phyloP scores from a whole-genome alignment of 352 stramenopile species.

The Thraustochytrium sp. region DNA sequence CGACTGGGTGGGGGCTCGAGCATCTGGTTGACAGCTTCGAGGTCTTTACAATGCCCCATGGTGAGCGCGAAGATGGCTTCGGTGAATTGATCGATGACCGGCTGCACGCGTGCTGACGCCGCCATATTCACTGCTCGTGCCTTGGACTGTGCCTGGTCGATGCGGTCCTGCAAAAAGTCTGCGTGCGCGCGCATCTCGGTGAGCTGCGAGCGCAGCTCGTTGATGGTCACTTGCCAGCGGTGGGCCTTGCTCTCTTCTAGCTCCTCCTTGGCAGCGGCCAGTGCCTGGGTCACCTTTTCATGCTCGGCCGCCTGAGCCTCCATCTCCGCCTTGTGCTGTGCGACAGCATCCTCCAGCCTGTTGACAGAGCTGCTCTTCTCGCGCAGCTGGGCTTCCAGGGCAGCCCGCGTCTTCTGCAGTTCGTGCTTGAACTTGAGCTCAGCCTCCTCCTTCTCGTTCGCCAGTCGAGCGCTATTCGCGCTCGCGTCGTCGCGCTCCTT shows the following conservation, averaged over 20 bases:
- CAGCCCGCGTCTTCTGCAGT: background rate
- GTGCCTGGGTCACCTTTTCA: background rate
- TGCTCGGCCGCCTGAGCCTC: background rate
- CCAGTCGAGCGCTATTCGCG: background rate
- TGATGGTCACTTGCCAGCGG: background rate
- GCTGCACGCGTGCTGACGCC: background rate
- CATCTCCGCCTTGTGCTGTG: background rate
- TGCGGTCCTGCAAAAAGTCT: background rate
- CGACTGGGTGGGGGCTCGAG: background rate
- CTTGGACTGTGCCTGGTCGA: background rate
- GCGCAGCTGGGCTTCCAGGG: background rate
- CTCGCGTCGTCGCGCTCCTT: background rate
- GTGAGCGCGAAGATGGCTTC: background rate
- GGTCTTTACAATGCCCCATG: background rate
- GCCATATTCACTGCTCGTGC: no score
- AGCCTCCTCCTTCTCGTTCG: background rate
- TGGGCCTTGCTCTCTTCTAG: background rate
- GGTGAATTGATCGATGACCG: background rate
- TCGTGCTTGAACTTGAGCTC: background rate
- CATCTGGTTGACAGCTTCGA: background rate
- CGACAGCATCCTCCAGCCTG: background rate
- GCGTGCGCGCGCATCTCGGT: background rate
- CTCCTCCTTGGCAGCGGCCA: background rate
- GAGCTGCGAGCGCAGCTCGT: background rate
- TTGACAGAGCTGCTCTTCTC: background rate